A percentile compares a stretch with the other conserved stretches of the same genome.
phyloP scores from a whole-genome alignment of 2,329 filamentous ascomycete genomes.

The Gnomoniopsis smithogilvyi region DNA sequence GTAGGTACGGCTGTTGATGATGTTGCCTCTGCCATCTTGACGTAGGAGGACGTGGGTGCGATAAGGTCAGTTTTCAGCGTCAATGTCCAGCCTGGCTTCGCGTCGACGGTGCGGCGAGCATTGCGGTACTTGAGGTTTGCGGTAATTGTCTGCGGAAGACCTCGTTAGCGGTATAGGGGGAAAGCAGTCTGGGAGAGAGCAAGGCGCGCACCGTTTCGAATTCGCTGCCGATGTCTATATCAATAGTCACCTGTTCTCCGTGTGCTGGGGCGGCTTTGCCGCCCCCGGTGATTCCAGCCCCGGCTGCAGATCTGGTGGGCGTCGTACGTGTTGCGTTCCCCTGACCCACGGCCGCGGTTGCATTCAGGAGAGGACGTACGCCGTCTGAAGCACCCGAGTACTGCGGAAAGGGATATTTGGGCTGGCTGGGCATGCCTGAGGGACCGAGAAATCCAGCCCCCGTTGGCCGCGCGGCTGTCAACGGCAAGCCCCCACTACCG shows the following conservation, averaged over 20 bases:
- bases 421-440: not conserved
- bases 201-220: constrained; percentile 3
- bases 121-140: constrained; percentile 7
- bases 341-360: not conserved
- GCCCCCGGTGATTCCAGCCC: constrained; percentile 3
- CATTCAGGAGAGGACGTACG: not conserved
- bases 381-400: not conserved
- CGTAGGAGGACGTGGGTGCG: not conserved
- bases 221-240: constrained; percentile 12
- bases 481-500: not conserved
- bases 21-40: not conserved
- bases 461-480: not conserved
- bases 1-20: not conserved
- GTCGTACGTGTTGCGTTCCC: not conserved
- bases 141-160: constrained; percentile 9
- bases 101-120: constrained; percentile 6
- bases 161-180: not conserved
- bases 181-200: not conserved
- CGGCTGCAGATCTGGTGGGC: not conserved
- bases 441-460: not conserved
- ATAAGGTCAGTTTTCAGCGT: constrained; percentile 2
- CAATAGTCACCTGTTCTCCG: constrained; percentile 1
- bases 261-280: not conserved
- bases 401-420: not conserved
- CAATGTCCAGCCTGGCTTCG: constrained; percentile 2